Percentiles rank a stretch among this genome's conserved stretches.
Conservation (phyloP, 1,284 basidiomycete species). For the Moesziomyces antarcticus region DNA sequence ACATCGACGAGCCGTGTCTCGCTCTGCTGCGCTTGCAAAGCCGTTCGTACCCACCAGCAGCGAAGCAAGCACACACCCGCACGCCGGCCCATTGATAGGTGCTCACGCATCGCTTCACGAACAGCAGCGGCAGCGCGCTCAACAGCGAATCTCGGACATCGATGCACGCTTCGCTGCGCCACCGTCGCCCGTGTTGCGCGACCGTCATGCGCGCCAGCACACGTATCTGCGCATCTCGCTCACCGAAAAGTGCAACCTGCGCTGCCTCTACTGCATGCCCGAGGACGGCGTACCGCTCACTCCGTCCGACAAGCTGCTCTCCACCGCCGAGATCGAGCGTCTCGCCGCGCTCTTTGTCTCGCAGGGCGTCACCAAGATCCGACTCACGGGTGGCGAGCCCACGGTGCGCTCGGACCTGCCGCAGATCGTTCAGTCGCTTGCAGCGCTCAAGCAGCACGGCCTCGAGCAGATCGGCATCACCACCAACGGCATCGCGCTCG, state of each 20-base stretch:
- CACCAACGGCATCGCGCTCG: slow-evolving; percentile 81
- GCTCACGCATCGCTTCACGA: not conserved
- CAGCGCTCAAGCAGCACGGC: slow-evolving; percentile 70
- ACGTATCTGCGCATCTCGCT: slow-evolving; percentile 86
- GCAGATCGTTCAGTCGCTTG: slow-evolving; percentile 73
- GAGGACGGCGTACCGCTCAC: slow-evolving; percentile 81
- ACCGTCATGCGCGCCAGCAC: slow-evolving; percentile 70
- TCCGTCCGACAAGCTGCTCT: slow-evolving; percentile 76
- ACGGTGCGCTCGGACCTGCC: slow-evolving; percentile 82
- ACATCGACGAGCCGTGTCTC: slow-evolving; percentile 11
- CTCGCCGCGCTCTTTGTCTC: slow-evolving; percentile 80
- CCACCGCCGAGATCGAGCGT: slow-evolving; percentile 78
- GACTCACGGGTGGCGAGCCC: slow-evolving; percentile 88
- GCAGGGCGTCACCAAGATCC: slow-evolving; percentile 84
- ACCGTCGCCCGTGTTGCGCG: slow-evolving; percentile 37
- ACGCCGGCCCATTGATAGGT: not conserved
- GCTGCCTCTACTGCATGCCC: slow-evolving; percentile 93
- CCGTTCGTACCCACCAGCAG: slow-evolving; percentile 3
- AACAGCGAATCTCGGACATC: slow-evolving; percentile 31
- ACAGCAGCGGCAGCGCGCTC: slow-evolving; percentile 21
- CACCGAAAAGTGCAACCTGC: slow-evolving; percentile 86
- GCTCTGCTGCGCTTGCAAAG: slow-evolving; percentile 5
- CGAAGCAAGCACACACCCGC: not conserved
- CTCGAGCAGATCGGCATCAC: slow-evolving; percentile 85
- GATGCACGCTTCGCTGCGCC: slow-evolving; percentile 21